A percentile compares a stretch with the other conserved stretches of the same genome.
These are phyloP conservation scores for Phytophthora hybrid DNA, from an alignment of 352 stramenopile species.

Conservation along the genomic window DNA sequence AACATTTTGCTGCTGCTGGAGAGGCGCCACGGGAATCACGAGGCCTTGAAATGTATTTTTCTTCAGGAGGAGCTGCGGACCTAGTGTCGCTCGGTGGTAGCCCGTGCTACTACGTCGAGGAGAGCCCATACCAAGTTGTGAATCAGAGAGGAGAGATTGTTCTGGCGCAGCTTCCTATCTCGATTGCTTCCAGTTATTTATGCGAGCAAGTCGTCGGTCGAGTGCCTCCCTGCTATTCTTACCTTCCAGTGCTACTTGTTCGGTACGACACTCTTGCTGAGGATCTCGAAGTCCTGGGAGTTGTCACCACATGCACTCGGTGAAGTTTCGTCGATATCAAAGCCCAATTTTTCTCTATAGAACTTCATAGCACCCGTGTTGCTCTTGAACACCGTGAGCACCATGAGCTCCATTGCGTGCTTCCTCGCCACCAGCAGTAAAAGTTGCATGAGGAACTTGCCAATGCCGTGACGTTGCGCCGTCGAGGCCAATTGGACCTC, in stretches of 20 bases:
- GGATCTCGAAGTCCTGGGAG: constrained; percentile 83
- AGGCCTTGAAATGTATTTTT: constrained; percentile 81
- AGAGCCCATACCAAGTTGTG: constrained; percentile 24
- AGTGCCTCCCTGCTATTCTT: constrained; percentile 27
- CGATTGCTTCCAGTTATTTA: constrained; percentile 28
- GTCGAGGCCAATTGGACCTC: constrained; percentile 90
- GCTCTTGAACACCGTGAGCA: constrained; percentile 95
- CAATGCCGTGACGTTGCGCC: constrained; percentile 81
- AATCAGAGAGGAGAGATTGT: background rate
- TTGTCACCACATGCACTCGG: constrained; percentile 83
- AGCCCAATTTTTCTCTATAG: constrained; percentile 89
- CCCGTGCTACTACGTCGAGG: constrained; percentile 21
- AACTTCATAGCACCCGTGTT: constrained; percentile 91
- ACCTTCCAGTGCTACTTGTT: constrained; percentile 25
- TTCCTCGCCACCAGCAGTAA: constrained; percentile 83
- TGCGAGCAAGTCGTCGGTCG: background rate
- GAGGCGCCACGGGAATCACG: constrained; percentile 50
- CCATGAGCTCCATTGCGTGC: constrained; percentile 89
- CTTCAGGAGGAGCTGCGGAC: constrained; percentile 63
- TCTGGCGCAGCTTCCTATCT: background rate
- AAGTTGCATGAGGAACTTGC: constrained; percentile 93
- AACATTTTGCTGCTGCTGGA: constrained; percentile 27
- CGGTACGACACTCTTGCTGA: constrained; percentile 70
- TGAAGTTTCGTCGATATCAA: constrained; percentile 91
- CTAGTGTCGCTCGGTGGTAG: constrained; percentile 45